phyloP scores from a whole-genome alignment of 2,329 filamentous ascomycete genomes.

The Sordariomycetes sp. region DNA sequence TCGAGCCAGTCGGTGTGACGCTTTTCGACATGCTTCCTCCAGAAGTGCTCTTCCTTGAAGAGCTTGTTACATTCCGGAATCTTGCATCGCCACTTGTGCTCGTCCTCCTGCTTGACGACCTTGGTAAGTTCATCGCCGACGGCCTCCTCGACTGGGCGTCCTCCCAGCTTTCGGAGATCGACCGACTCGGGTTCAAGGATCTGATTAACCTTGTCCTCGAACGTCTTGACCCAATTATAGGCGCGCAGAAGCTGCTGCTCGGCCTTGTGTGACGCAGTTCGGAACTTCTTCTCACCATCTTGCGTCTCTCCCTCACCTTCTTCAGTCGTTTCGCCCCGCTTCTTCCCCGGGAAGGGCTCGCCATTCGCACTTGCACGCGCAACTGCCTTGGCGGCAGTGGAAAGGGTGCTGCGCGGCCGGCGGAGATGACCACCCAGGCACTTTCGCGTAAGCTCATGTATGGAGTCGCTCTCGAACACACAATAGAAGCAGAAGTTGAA shows the following conservation, averaged over 20 bases:
- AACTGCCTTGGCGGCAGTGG: slow-evolving; percentile 68
- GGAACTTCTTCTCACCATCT: slow-evolving; percentile 57
- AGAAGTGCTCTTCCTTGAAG: slow-evolving; percentile 95
- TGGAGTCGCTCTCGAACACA: slow-evolving; percentile 94
- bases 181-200: slow-evolving; percentile 81
- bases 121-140: slow-evolving; percentile 76
- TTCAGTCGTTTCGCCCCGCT: slow-evolving; percentile 51
- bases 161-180: slow-evolving; percentile 82
- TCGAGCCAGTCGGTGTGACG: slow-evolving; percentile 83
- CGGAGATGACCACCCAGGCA: slow-evolving; percentile 96
- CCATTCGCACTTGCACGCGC: slow-evolving; percentile 74
- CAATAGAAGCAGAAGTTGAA: slow-evolving; percentile 99
- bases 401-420: slow-evolving; percentile 75
- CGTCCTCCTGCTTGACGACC: slow-evolving; percentile 92
- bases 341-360: slow-evolving; percentile 73
- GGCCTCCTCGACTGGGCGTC: slow-evolving; percentile 74
- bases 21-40: slow-evolving; percentile 97
- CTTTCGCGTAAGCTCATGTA: slow-evolving; percentile 90
- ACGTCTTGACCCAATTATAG: slow-evolving; percentile 98
- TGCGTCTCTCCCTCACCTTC: slow-evolving; percentile 35
- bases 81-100: slow-evolving; percentile 93
- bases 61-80: slow-evolving; percentile 92
- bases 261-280: slow-evolving; percentile 57
- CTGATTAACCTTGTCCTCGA: slow-evolving; percentile 91
- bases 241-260: slow-evolving; percentile 89